phyloP scores from a whole-genome alignment of 805 yeast species.

The Saccharomycodes ludwigii region DNA sequence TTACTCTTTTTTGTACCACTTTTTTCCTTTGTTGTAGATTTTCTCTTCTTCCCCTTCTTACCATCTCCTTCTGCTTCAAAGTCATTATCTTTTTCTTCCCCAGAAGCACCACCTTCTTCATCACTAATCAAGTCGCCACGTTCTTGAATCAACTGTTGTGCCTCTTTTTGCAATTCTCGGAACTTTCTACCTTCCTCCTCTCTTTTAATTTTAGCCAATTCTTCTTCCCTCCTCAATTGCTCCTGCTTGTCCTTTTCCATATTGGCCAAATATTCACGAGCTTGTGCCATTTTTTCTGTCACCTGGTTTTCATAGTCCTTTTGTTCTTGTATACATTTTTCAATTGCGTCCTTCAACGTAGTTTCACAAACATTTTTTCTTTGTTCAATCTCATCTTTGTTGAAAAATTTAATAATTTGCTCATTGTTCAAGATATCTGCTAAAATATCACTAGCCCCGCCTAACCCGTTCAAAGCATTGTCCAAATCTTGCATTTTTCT shows the following conservation, averaged over 20 bases:
- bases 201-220: slow-evolving; percentile 30
- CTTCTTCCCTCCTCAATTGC: slow-evolving; percentile 36
- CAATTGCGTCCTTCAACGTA: slow-evolving; percentile 62
- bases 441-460: slow-evolving; percentile 47
- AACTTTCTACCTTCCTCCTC: slow-evolving; percentile 43
- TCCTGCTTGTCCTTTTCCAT: slow-evolving; percentile 37
- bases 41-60: slow-evolving; percentile 19
- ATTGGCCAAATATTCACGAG: slow-evolving; percentile 51
- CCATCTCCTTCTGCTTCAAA: slow-evolving; percentile 20
- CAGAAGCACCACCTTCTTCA: slow-evolving; percentile 29
- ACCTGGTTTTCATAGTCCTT: slow-evolving; percentile 47
- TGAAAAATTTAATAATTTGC: slow-evolving; percentile 22
- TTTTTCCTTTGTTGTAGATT: slow-evolving; percentile 10
- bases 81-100: slow-evolving; percentile 26
- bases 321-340: slow-evolving; percentile 61
- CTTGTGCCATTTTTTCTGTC: slow-evolving; percentile 56
- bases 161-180: slow-evolving; percentile 41
- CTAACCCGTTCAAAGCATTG: slow-evolving; percentile 41
- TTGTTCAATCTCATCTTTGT: slow-evolving; percentile 66
- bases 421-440: slow-evolving; percentile 44
- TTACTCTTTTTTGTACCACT: slow-evolving; percentile 19
- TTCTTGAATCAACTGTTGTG: slow-evolving; percentile 44
- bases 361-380: slow-evolving; percentile 79
- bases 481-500: slow-evolving; percentile 55
- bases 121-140: slow-evolving; percentile 32